Evolutionary conservation across 2,329 filamentous ascomycete species (phyloP).

Genomic region (Epichloe bromicola): DNA sequence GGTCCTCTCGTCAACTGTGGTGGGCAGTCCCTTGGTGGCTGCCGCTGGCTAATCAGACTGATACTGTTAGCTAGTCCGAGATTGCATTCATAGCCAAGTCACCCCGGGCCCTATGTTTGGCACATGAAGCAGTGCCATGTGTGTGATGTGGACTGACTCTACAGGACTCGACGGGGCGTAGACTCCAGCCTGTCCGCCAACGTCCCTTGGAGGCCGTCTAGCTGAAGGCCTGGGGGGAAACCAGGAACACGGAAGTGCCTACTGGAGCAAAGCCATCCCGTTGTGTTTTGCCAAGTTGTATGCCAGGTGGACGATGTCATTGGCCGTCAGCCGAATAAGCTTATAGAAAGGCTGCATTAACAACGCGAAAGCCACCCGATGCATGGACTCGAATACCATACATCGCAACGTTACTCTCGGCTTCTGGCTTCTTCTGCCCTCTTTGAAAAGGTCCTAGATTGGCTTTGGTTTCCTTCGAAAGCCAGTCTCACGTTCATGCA

Average conservation of each 20-base stretch:
- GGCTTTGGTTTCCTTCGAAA: background rate
- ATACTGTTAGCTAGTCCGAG: background rate
- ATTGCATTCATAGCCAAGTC: background rate
- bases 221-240: too few species aligned
- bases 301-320: background rate
- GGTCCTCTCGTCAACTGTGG: background rate
- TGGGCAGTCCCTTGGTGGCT: background rate
- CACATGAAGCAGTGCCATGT: too few species aligned
- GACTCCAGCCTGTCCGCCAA: too few species aligned
- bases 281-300: background rate
- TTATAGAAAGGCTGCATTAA: background rate
- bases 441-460: background rate
- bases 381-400: too few species aligned
- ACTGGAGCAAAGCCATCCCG: background rate
- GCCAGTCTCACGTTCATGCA: too few species aligned
- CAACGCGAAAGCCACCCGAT: background rate
- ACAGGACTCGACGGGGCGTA: too few species aligned
- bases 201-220: too few species aligned
- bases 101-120: too few species aligned
- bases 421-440: background rate
- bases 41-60: too few species aligned
- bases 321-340: background rate
- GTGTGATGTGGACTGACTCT: too few species aligned
- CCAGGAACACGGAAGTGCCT: too few species aligned
- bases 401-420: background rate